Conservation (phyloP, 1,284 basidiomycete genomes). For the Ceratobasidium theobromae region DNA sequence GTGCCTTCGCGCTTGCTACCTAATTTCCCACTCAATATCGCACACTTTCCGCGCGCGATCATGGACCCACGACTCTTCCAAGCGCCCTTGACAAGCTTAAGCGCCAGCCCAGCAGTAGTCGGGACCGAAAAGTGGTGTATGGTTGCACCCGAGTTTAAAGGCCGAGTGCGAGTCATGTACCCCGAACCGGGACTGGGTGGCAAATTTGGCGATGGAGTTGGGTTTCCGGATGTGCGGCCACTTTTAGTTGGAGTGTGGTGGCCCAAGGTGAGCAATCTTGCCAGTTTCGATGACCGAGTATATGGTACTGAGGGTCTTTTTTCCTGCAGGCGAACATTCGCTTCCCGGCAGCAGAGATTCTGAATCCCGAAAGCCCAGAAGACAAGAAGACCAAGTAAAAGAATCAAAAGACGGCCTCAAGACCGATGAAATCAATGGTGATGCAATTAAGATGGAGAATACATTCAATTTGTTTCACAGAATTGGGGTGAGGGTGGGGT, state of each 20-base stretch:
- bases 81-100: not conserved
- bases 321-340: constrained; percentile 10
- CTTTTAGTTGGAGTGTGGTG: constrained; percentile 6
- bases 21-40: constrained; percentile 12
- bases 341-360: not conserved
- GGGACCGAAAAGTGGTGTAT: constrained; percentile 23
- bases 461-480: too few relatives aligned
- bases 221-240: constrained; percentile 15
- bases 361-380: not conserved
- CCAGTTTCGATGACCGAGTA: not conserved
- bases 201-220: constrained; percentile 8
- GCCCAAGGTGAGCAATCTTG: not conserved
- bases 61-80: constrained; percentile 1
- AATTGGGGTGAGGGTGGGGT: too few relatives aligned
- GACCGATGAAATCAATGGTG: too few relatives aligned
- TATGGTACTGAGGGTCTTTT: not conserved
- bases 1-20: constrained; percentile 4
- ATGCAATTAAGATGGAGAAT: too few relatives aligned
- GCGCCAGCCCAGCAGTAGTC: not conserved
- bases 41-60: not conserved
- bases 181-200: constrained; percentile 7
- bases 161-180: constrained; percentile 5
- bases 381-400: constrained; percentile 22
- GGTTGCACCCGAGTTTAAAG: not conserved
- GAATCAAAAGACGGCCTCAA: too few relatives aligned